phyloP scores from a whole-genome alignment of 208 protist genomes.

The Leishmania gerbilli region DNA sequence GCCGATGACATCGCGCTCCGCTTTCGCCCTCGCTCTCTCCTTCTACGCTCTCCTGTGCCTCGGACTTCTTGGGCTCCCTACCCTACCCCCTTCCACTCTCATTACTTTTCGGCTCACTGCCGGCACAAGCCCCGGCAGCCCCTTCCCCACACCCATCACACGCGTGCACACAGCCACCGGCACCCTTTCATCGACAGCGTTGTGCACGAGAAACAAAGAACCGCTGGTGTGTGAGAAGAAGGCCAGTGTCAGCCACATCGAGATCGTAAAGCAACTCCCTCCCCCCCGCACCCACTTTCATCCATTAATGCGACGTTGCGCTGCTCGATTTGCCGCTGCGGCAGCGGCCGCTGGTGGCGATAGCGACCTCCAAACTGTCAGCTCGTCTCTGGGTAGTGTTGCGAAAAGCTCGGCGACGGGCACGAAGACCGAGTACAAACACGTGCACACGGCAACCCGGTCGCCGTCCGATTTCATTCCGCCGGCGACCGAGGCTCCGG shows the following conservation, averaged over 20 bases:
- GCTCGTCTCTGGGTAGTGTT: background rate
- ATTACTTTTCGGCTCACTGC: background rate
- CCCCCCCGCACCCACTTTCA: too few species aligned
- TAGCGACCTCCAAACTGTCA: constrained; percentile 2
- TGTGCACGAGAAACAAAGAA: background rate
- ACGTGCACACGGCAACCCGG: constrained; percentile 21
- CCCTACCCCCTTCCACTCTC: background rate
- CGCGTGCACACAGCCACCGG: background rate
- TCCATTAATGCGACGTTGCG: constrained; percentile 24
- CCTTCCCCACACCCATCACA: background rate
- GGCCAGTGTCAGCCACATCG: background rate
- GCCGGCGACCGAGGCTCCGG: constrained; percentile 62
- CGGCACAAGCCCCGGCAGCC: background rate
- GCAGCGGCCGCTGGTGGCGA: constrained; percentile 4
- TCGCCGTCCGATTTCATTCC: constrained; percentile 36
- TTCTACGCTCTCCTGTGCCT: background rate
- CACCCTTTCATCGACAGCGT: background rate
- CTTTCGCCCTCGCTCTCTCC: background rate
- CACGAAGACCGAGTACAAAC: constrained; percentile 11
- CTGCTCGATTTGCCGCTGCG: constrained; percentile 10
- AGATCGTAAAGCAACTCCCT: too few species aligned
- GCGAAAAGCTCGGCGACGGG: background rate
- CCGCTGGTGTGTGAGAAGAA: background rate
- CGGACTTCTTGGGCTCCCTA: background rate
- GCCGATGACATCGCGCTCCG: background rate